Conservation (phyloP, 345 rosid species). For the Abelmoschus esculentus region DNA sequence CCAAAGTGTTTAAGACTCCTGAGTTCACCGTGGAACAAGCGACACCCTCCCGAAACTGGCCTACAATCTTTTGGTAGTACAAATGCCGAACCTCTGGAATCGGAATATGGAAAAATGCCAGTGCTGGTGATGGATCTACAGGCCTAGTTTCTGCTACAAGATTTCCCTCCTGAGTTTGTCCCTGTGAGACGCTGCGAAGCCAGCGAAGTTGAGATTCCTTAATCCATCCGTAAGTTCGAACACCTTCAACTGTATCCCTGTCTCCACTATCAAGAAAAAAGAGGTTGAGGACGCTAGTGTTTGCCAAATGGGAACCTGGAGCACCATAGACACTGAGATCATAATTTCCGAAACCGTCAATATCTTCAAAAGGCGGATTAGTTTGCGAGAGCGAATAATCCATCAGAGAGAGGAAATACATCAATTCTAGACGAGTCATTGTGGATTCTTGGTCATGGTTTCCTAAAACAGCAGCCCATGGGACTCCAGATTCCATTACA, state of each 20-base stretch:
- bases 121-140: conserved; percentile 27
- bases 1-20: conserved; percentile 51
- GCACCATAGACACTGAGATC: conserved; percentile 57
- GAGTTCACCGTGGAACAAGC: conserved; percentile 70
- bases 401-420: conserved; percentile 77
- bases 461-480: conserved; percentile 92
- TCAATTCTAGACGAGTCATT: conserved; percentile 70
- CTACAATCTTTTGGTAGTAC: conserved; percentile 44
- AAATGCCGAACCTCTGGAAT: conserved; percentile 59
- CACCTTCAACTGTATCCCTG: conserved; percentile 55
- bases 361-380: conserved; percentile 44
- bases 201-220: conserved; percentile 81
- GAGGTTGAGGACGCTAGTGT: conserved; percentile 67
- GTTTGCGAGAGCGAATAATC: conserved; percentile 69
- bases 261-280: conserved; percentile 87
- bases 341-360: conserved; percentile 79
- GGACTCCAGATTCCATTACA: conserved; percentile 58
- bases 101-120: conserved; percentile 86
- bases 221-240: conserved; percentile 76
- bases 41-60: conserved; percentile 66
- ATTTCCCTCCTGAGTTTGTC: conserved; percentile 20
- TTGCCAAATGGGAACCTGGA: conserved; percentile 63
- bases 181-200: conserved; percentile 46
- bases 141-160: neutral
- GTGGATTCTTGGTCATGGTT: conserved; percentile 95